phyloP scores from a whole-genome alignment of 306 rosid genomes.

The Parietaria judaica region DNA sequence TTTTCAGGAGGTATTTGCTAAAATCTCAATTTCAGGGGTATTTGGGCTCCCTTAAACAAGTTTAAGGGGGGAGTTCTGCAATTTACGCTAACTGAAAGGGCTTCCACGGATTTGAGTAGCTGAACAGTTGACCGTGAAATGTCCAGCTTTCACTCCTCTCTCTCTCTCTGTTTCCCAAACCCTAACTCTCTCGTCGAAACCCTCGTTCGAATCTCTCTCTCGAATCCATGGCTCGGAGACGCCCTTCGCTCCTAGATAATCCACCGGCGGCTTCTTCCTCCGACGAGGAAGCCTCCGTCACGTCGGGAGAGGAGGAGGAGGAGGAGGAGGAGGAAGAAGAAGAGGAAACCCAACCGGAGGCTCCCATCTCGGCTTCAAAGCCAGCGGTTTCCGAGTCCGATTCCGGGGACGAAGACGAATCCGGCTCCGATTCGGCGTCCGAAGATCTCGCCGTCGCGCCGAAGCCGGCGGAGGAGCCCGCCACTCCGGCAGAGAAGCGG shows the following conservation, averaged over 20 bases:
- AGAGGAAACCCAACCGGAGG: background rate
- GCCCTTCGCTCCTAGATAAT: background rate
- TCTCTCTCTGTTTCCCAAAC: no score
- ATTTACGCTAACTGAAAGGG: no score
- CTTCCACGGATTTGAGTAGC: no score
- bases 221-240: background rate
- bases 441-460: background rate
- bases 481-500: background rate
- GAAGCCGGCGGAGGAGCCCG: background rate
- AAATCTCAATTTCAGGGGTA: no score
- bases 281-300: background rate
- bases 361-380: background rate
- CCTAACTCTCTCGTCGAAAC: background rate
- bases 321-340: background rate
- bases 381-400: background rate
- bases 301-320: background rate
- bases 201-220: background rate
- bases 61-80: no score
- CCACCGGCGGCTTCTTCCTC: slow-evolving; percentile 4
- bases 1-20: no score
- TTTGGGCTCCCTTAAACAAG: no score
- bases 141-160: no score
- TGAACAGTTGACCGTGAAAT: no score
- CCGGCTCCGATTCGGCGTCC: background rate
- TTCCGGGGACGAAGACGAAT: background rate